A percentile compares a stretch with the other conserved stretches of the same genome.
These are phyloP conservation scores for Ganoderma boninense DNA, from an alignment of 1,284 basidiomycete genomes.

Conservation along the genomic window DNA sequence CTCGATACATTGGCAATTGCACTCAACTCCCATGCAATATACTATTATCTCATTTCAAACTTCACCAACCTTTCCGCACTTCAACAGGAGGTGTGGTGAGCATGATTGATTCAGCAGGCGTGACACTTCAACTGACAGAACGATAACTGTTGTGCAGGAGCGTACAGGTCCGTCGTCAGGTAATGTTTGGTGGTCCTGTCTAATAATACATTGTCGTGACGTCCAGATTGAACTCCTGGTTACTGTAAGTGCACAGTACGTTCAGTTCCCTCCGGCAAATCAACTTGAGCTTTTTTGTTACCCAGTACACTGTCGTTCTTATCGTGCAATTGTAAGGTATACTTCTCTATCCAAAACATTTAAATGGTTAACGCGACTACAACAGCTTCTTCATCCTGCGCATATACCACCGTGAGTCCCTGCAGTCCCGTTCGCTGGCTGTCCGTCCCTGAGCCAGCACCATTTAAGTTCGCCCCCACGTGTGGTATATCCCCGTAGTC, in stretches of 20 bases:
- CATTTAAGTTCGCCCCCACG: constrained; percentile 21
- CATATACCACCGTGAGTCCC: constrained; percentile 23
- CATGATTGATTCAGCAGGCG: neutral
- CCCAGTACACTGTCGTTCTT: constrained; percentile 24
- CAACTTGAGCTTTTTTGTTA: neutral
- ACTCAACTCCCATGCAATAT: constrained; percentile 22
- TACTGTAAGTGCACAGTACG: constrained; percentile 12
- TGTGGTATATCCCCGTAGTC: constrained; percentile 26
- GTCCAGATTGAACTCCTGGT: constrained; percentile 22
- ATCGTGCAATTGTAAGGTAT: constrained; percentile 28
- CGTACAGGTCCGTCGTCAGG: constrained; percentile 15
- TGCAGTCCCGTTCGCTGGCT: neutral
- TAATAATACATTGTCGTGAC: neutral
- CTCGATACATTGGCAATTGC: constrained; percentile 18
- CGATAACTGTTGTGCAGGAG: constrained; percentile 16
- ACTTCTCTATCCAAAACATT: neutral
- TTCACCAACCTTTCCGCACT: constrained; percentile 26
- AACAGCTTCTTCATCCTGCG: constrained; percentile 29
- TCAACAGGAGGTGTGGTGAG: constrained; percentile 25
- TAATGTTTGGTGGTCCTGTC: neutral
- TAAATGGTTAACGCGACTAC: neutral
- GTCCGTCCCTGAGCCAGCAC: neutral
- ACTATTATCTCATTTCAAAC: constrained; percentile 28
- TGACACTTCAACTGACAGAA: neutral
- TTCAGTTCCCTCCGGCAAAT: neutral